These are phyloP conservation scores for Dictyostelium firmibasis DNA, from an alignment of 78 protist species.

Conservation along the genomic window DNA sequence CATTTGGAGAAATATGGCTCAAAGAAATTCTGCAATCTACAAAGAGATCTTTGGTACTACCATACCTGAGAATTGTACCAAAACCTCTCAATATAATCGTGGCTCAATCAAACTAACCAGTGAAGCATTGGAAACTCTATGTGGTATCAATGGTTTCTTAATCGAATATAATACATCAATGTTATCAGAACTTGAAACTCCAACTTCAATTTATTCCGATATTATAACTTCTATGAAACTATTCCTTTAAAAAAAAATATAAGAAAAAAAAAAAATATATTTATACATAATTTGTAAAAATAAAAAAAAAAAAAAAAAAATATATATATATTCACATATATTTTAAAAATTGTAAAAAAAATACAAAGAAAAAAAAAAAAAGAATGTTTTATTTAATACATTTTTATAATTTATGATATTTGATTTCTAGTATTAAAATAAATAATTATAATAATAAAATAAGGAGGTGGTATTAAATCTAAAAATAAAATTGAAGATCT, in stretches of 20 bases:
- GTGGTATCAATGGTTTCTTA: constrained; percentile 23
- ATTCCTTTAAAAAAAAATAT: not conserved
- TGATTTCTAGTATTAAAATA: no score
- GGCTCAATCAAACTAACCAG: constrained; percentile 7
- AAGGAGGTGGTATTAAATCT: not conserved
- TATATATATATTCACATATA: no score
- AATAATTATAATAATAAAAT: no score
- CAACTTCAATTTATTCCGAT: constrained; percentile 46
- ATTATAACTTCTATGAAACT: constrained; percentile 56
- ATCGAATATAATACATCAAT: constrained; percentile 47
- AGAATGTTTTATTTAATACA: no score
- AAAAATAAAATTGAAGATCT: not conserved
- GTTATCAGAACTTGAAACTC: constrained; percentile 45
- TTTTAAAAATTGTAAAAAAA: no score
- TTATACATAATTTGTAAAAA: no score
- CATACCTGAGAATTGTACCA: constrained; percentile 57
- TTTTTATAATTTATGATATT: no score
- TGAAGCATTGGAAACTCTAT: not conserved
- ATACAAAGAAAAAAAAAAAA: no score
- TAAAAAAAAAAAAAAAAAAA: not conserved
- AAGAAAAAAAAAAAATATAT: no score
- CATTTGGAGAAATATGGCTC: constrained; percentile 20
- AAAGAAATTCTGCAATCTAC: constrained; percentile 14
- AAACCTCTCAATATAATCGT: constrained; percentile 26
- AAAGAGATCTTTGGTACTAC: constrained; percentile 7